Conservation (phyloP, 1,139 yeast species). For the Yamadazyma sp. region DNA sequence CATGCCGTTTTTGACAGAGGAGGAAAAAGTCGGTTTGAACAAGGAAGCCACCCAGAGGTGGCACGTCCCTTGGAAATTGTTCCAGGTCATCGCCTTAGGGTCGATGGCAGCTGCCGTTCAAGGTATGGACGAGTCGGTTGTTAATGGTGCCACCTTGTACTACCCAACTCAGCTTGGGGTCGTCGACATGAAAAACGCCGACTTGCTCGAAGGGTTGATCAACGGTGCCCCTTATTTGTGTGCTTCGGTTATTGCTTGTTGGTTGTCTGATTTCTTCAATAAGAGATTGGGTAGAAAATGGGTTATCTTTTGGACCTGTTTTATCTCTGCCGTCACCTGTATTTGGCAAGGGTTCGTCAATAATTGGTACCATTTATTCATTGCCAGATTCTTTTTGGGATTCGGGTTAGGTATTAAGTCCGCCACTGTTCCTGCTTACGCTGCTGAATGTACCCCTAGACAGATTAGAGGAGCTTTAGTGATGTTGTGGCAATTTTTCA, state of each 20-base stretch:
- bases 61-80: conserved; percentile 60
- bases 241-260: conserved; percentile 68
- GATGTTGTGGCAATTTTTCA: conserved; percentile 89
- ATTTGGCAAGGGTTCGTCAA: conserved; percentile 77
- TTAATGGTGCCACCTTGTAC: conserved; percentile 78
- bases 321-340: conserved; percentile 64
- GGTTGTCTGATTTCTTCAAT: conserved; percentile 72
- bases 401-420: conserved; percentile 81
- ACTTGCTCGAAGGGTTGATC: conserved; percentile 72
- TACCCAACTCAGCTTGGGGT: conserved; percentile 61
- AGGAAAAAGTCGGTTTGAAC: conserved; percentile 57
- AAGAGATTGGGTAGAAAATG: conserved; percentile 67
- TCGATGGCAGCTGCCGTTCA: conserved; percentile 91
- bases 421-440: conserved; percentile 78
- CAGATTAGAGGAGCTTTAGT: conserved; percentile 76
- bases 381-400: conserved; percentile 72
- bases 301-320: conserved; percentile 68
- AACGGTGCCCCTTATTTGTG: conserved; percentile 83
- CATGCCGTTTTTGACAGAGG: conserved; percentile 56
- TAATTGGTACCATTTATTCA: conserved; percentile 73
- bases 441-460: conserved; percentile 81
- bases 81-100: conserved; percentile 67
- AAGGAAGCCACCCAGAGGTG: conserved; percentile 63
- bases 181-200: conserved; percentile 46
- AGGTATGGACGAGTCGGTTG: conserved; percentile 90